Percentiles rank a stretch among this genome's conserved stretches.
phyloP scores from a whole-genome alignment of 192 early-diverging fungal genomes.

The Martensiomyces pterosporus region DNA sequence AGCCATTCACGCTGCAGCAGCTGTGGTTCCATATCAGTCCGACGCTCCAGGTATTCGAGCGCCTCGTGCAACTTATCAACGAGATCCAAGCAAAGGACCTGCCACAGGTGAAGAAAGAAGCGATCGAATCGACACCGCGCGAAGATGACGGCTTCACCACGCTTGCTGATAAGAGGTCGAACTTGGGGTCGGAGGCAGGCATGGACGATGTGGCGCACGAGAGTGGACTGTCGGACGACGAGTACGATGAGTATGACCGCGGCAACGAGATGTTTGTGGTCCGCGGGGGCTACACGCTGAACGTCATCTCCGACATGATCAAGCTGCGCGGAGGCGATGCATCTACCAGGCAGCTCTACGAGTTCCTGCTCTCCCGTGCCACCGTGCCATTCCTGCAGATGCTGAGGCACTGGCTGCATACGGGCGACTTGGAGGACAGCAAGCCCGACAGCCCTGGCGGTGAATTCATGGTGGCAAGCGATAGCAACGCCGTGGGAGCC shows the following conservation, averaged over 20 bases:
- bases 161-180: slow-evolving; percentile 13
- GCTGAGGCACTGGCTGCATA: slow-evolving; percentile 83
- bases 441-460: slow-evolving; percentile 50
- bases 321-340: slow-evolving; percentile 56
- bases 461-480: slow-evolving; percentile 91
- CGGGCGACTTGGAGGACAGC: slow-evolving; percentile 82
- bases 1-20: slow-evolving; percentile 83
- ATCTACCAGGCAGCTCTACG: slow-evolving; percentile 69
- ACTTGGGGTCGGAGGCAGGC: slow-evolving; percentile 11
- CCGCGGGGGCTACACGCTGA: slow-evolving; percentile 77
- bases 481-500: slow-evolving; percentile 53
- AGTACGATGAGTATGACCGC: slow-evolving; percentile 16
- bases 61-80: slow-evolving; percentile 51
- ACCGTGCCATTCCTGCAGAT: slow-evolving; percentile 80
- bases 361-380: slow-evolving; percentile 71
- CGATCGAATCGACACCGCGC: background rate
- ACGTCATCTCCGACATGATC: slow-evolving; percentile 69
- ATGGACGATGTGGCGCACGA: slow-evolving; percentile 3
- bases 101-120: slow-evolving; percentile 15
- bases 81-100: slow-evolving; percentile 45
- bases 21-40: slow-evolving; percentile 88
- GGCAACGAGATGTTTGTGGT: slow-evolving; percentile 48
- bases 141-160: slow-evolving; percentile 23
- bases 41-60: slow-evolving; percentile 56
- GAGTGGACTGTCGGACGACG: slow-evolving; percentile 19